Base-by-base conservation (phyloP, 768 basidiomycete species). In the Mycena pura region DNA sequence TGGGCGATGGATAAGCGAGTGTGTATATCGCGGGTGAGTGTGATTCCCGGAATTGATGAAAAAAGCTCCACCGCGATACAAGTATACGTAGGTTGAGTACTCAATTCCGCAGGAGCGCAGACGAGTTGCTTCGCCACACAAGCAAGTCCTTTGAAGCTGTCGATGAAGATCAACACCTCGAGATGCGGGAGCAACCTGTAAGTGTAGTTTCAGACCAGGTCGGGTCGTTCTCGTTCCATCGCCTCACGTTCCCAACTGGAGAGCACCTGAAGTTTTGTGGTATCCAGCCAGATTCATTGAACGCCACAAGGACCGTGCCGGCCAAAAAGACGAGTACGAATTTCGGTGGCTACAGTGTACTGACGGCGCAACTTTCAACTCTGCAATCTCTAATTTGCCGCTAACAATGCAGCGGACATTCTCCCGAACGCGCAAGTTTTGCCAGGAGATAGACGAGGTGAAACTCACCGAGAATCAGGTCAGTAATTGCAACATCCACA, bases 11-110 rank as follows among this genome's bases (percentile, higher is more conserved):
- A 27, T 27, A 0, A 58, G 41, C 1, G 48, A 50, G 43, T 60
- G 58, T 3, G 58, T 60, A 19, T 45, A 51, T 31, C 8, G 5
- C 3, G 27, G 11, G 27, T 60, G 58, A 31, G 32, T 52, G 36
- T 60, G 58, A 6, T 21, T n/a, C 7, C 58, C 58, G 3, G 34
- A 39, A 27, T 60, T 34, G 15, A 52, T 31, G 32, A 60, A 51
- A 11, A 38, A 45, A 5, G 41, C 58, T 1, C 58, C 58, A 22
- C 28, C 36, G 13, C 49, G 41, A 22, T 38, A 60, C 0, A 51
- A 25, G 25, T 36, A 51, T 5, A n/a, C n/a, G n/a, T n/a, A n/a
- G n/a, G 22, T 19, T 3, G 58, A 51, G 7, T 1, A 60, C 15
- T 51, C 49, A n/a, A 60, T 24, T 7, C 58, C 58, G 14, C 58